These are phyloP conservation scores for Suillus alpinus DNA, from an alignment of 768 basidiomycete species.

Conservation along the genomic window DNA sequence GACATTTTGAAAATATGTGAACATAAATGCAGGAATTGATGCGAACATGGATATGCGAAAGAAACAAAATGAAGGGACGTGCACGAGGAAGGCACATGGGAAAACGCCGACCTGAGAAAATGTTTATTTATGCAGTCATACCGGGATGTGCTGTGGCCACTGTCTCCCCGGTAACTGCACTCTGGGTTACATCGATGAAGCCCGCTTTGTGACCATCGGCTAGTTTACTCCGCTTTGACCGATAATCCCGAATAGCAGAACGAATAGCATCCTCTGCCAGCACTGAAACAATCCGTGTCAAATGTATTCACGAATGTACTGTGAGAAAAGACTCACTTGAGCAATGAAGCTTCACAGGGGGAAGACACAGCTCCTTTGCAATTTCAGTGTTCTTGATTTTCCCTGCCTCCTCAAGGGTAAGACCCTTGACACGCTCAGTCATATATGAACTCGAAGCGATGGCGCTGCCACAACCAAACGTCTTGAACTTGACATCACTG, in stretches of 20 bases:
- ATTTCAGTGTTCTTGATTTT: slow-evolving; percentile 99
- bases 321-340: slow-evolving; percentile 60
- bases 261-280: slow-evolving; percentile 98
- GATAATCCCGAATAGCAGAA: slow-evolving; percentile 96
- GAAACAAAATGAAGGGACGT: not conserved
- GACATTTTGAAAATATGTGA: slow-evolving; percentile 14
- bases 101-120: slow-evolving; percentile 3
- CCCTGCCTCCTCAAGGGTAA: slow-evolving; percentile 90
- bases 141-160: slow-evolving; percentile 49
- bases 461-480: slow-evolving; percentile 97
- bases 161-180: slow-evolving; percentile 50
- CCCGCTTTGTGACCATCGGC: slow-evolving; percentile 53
- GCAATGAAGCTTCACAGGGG: slow-evolving; percentile 95
- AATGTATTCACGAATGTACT: slow-evolving; percentile 8
- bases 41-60: slow-evolving; percentile 1
- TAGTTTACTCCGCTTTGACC: slow-evolving; percentile 67
- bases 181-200: slow-evolving; percentile 70
- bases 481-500: slow-evolving; percentile 99
- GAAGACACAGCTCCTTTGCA: slow-evolving; percentile 92
- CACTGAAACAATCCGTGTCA: slow-evolving; percentile 51
- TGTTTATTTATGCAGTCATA: slow-evolving; percentile 25
- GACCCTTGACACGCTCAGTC: slow-evolving; percentile 97
- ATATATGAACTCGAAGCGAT: slow-evolving; percentile 98
- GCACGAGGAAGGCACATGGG: not conserved
- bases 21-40: slow-evolving; percentile 18